Evolutionary conservation across 495 filamentous ascomycete genomes (phyloP).

Genomic region (Saxophila tyrrhenica): DNA sequence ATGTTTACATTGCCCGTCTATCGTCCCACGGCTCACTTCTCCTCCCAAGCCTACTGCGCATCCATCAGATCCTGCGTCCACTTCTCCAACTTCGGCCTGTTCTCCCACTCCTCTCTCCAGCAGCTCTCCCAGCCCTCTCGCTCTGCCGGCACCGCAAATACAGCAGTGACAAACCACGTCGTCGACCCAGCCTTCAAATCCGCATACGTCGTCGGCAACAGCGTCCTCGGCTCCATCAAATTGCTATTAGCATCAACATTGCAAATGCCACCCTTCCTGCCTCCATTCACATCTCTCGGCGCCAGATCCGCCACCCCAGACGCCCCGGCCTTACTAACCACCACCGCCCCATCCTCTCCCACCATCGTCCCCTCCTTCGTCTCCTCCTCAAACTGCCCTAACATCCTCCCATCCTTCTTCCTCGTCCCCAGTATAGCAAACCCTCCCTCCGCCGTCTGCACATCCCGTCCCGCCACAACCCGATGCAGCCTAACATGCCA

Average conservation of each 20-base stretch:
- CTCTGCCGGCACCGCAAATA: constrained; percentile 28
- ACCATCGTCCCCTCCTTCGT: constrained; percentile 40
- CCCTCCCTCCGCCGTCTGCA: constrained; percentile 57
- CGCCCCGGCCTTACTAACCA: constrained; percentile 51
- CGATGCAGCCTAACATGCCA: constrained; percentile 60
- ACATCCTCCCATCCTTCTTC: constrained; percentile 44
- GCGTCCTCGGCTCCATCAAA: constrained; percentile 54
- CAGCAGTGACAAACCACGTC: constrained; percentile 40
- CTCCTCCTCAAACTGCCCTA: constrained; percentile 38
- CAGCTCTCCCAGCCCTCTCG: constrained; percentile 24
- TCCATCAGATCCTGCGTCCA: constrained; percentile 43
- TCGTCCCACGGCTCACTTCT: too few relatives aligned
- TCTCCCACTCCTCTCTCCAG: constrained; percentile 43
- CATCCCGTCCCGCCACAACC: constrained; percentile 43
- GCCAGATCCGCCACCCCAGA: constrained; percentile 58
- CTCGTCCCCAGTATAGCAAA: constrained; percentile 60
- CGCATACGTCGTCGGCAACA: constrained; percentile 50
- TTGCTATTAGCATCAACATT: constrained; percentile 72
- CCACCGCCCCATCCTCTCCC: constrained; percentile 41
- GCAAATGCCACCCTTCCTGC: constrained; percentile 47
- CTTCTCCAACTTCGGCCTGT: constrained; percentile 39
- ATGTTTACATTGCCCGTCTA: too few relatives aligned
- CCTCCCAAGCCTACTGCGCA: not conserved
- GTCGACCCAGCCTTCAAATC: constrained; percentile 30
- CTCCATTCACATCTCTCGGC: constrained; percentile 6